These are phyloP conservation scores for Amphirosellinia nigrospora DNA, from an alignment of 495 filamentous ascomycete species.

Conservation along the genomic window DNA sequence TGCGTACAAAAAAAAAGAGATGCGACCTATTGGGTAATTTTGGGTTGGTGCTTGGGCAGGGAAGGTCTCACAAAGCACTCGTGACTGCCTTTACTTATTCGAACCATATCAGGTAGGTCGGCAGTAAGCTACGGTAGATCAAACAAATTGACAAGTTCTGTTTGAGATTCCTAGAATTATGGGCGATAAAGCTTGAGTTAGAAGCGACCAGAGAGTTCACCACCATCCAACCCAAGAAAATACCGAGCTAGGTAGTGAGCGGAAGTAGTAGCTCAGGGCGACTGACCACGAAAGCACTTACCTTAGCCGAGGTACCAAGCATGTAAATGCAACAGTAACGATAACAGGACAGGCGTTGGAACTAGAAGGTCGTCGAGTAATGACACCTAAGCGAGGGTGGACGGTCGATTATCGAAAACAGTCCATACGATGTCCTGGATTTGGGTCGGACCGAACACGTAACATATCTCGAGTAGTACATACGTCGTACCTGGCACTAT, in stretches of 20 bases:
- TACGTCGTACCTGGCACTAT: too few relatives aligned
- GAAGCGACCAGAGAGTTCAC: neutral
- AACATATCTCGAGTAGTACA: neutral
- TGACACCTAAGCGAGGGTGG: neutral
- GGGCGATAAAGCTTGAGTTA: neutral
- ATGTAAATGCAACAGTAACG: neutral
- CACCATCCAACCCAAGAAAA: neutral
- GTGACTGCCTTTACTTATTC: neutral
- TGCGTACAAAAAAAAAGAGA: neutral
- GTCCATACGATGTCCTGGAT: neutral
- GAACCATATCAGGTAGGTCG: neutral
- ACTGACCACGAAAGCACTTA: neutral
- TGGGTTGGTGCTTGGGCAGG: neutral
- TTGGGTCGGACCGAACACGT: too few relatives aligned
- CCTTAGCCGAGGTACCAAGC: neutral
- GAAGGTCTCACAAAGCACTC: neutral
- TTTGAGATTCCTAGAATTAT: neutral
- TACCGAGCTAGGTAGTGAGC: neutral
- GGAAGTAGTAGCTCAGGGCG: neutral
- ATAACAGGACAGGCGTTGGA: neutral
- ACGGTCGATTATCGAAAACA: neutral
- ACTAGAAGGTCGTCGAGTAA: neutral
- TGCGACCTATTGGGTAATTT: too few relatives aligned
- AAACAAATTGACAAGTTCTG: neutral
- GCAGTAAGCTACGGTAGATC: neutral